Evolutionary conservation across 352 stramenopile species (phyloP).

Genomic region (Blastocystis sp.): DNA sequence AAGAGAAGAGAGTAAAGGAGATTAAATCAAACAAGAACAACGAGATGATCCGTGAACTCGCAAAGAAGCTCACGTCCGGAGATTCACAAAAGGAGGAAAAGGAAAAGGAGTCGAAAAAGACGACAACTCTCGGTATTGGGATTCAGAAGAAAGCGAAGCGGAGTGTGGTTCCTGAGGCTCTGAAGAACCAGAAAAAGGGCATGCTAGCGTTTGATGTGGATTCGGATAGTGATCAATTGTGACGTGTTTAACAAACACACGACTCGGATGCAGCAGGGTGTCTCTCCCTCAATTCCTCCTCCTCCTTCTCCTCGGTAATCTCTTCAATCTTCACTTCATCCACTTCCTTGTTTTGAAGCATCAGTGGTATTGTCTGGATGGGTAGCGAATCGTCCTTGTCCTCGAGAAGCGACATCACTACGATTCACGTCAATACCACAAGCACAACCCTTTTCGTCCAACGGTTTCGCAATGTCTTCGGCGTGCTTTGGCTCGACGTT

Average conservation of each 20-base stretch:
- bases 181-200: background rate
- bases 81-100: background rate
- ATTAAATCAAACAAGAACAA: conserved; percentile 3
- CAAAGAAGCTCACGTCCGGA: background rate
- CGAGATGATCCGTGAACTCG: background rate
- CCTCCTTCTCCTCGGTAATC: conserved; percentile 11
- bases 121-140: background rate
- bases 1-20: background rate
- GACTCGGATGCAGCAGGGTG: background rate
- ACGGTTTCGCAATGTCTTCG: conserved; percentile 13
- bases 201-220: conserved; percentile 13
- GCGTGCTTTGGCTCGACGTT: conserved; percentile 12
- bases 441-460: conserved; percentile 1
- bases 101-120: background rate
- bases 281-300: background rate
- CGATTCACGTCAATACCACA: background rate
- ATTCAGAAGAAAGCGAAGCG: no score
- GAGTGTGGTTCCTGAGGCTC: background rate
- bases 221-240: conserved; percentile 34
- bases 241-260: background rate
- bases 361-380: background rate
- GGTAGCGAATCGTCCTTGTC: background rate
- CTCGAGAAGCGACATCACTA: conserved; percentile 16
- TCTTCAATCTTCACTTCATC: conserved; percentile 36
- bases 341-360: conserved; percentile 17